These are phyloP conservation scores for Amphibolis antarctica DNA, from an alignment of 106 monocot genomes.

Conservation along the genomic window DNA sequence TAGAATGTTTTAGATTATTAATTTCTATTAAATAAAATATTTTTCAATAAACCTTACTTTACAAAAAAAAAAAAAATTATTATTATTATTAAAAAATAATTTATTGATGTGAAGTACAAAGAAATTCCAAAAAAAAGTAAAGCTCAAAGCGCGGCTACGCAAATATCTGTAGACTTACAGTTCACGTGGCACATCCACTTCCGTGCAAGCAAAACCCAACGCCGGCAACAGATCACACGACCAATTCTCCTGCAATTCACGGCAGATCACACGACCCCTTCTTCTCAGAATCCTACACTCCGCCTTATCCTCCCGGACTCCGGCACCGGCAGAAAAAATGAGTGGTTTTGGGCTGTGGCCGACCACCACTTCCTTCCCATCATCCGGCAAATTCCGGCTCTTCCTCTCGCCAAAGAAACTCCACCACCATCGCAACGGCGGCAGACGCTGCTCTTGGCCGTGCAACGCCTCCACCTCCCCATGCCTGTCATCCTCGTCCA, in stretches of 20 bases:
- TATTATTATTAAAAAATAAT: no score
- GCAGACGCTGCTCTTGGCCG: not conserved
- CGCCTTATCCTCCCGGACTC: not conserved
- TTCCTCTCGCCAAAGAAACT: not conserved
- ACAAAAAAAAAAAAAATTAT: no score
- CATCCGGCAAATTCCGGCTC: not conserved
- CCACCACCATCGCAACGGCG: not conserved
- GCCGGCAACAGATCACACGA: not conserved
- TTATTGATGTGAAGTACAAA: no score
- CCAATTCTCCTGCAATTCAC: not conserved
- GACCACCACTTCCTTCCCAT: constrained; percentile 6
- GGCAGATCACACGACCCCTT: not conserved
- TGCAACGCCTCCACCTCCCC: constrained; percentile 2
- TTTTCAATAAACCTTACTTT: no score
- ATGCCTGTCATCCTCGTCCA: constrained; percentile 20
- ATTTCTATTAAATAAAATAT: no score
- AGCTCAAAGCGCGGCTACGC: not conserved
- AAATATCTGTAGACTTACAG: not conserved
- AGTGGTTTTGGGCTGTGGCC: not conserved
- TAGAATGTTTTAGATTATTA: no score
- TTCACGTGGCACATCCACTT: not conserved
- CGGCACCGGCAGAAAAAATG: not conserved
- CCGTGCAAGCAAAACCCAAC: not conserved
- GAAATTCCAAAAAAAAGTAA: no score
- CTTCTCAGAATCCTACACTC: not conserved